Evolutionary conservation across 768 basidiomycete genomes (phyloP), one percentile per base, ranked within the genome.

Genomic region (Hydnomerulius pinastri): DNA sequence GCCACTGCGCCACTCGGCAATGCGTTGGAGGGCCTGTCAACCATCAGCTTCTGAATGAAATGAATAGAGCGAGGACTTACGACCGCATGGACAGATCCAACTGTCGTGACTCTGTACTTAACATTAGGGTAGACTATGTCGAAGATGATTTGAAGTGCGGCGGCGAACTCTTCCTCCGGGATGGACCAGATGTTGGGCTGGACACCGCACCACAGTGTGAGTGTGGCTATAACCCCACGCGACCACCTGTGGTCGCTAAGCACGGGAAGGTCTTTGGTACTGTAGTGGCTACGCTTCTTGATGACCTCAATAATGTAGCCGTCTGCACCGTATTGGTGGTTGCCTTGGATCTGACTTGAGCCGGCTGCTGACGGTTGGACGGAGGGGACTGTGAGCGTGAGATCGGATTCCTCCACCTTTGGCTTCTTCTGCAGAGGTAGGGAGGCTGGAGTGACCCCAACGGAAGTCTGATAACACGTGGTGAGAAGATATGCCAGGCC

Each of bases 171-270:
- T 6, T 51, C 23, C 3, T 46, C 15, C 7, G 49, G 24, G 3
- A 55, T 43, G 11, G 17, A 23, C 54, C 54, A 55, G n/a, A 51
- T n/a, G 4, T 48, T 47, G 3, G 39, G 39, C 41, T 55, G 54
- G 20, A 30, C n/a, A 15, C 50, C 42, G 2, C 35, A 40, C 54
- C 54, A 55, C 2, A 51, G 42, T 28, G 49, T 43, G 2, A 43
- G 13, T 1, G 37, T 52, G 2, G 35, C 29, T 6, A 51, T 29
- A 32, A 55, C 36, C 1, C 6, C 29, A 27, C 50, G 17, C n/a
- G 17, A 13, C 50, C 44, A 51, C 17, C 24, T 12, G 9, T 39
- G 12, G 4, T 43, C 30, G 17, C 18, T 42, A 7, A 23, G 38
- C n/a, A 48, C 47, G 12, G 30, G 40, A 7, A 30, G 30, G 40